Evolutionary conservation across 495 filamentous ascomycete species (phyloP).

Genomic region (Tirmania nivea): DNA sequence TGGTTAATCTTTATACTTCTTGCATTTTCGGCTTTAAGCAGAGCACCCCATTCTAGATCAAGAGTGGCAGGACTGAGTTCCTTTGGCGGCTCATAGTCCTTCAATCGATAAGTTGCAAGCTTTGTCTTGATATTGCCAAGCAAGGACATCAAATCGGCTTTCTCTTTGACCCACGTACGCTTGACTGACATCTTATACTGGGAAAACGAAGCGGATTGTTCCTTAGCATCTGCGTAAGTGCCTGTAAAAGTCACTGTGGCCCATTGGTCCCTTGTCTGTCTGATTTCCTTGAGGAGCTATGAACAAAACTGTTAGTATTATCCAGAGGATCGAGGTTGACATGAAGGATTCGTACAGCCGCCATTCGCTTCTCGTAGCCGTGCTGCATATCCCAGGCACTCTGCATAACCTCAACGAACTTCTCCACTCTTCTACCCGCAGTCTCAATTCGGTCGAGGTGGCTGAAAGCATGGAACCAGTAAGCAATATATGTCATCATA

Average conservation of each 20-base stretch:
- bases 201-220: slow-evolving; percentile 58
- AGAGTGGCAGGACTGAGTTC: slow-evolving; percentile 58
- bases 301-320: not conserved
- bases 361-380: slow-evolving; percentile 76
- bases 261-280: slow-evolving; percentile 51
- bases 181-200: slow-evolving; percentile 75
- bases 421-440: slow-evolving; percentile 85
- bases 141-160: slow-evolving; percentile 77
- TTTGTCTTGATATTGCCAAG: slow-evolving; percentile 99
- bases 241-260: slow-evolving; percentile 61
- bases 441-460: slow-evolving; percentile 97
- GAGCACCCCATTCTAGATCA: slow-evolving; percentile 55
- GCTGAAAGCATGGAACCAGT: slow-evolving; percentile 99
- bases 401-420: slow-evolving; percentile 96
- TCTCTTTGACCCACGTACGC: slow-evolving; percentile 88
- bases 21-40: slow-evolving; percentile 63
- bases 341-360: slow-evolving; percentile 19
- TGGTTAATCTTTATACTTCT: slow-evolving; percentile 89
- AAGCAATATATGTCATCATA: slow-evolving; percentile 98
- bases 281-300: slow-evolving; percentile 48
- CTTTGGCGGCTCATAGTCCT: slow-evolving; percentile 71
- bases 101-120: slow-evolving; percentile 75
- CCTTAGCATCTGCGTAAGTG: slow-evolving; percentile 81
- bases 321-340: not conserved
- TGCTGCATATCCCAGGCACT: slow-evolving; percentile 99